These are phyloP conservation scores for Betula pendula DNA, from an alignment of 306 rosid species.

Conservation along the genomic window DNA sequence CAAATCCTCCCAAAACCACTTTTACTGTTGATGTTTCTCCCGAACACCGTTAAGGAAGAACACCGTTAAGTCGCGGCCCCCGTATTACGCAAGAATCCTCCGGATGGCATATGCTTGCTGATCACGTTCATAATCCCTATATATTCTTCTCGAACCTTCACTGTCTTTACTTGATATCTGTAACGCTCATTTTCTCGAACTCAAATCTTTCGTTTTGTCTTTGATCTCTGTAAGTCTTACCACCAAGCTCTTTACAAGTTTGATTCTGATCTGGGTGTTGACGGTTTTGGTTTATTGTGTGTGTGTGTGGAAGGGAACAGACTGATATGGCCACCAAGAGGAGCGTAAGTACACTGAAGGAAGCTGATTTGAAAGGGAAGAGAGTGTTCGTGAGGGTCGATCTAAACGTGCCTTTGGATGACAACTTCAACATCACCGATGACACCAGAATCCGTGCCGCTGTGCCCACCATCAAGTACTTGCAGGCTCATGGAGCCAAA, in stretches of 20 bases:
- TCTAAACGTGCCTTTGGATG: conserved; percentile 95
- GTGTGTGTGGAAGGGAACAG: conserved; percentile 9
- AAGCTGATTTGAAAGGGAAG: conserved; percentile 88
- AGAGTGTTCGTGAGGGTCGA: conserved; percentile 87
- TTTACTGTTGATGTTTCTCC: background rate
- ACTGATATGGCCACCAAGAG: conserved; percentile 78
- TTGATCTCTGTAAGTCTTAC: background rate
- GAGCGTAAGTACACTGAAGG: conserved; percentile 81
- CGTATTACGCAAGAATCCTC: background rate
- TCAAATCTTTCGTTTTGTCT: background rate
- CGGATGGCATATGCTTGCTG: too few relatives aligned
- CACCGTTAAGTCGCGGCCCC: background rate
- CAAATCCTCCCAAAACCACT: too few relatives aligned
- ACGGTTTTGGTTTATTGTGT: conserved; percentile 2
- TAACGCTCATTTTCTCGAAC: background rate
- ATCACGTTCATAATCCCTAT: background rate
- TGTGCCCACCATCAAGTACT: conserved; percentile 82
- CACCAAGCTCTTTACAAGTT: background rate
- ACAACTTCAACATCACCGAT: conserved; percentile 74
- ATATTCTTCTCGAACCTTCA: background rate
- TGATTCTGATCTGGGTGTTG: background rate
- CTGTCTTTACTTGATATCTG: background rate
- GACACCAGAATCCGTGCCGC: conserved; percentile 92
- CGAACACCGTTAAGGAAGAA: background rate
- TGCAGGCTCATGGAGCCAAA: conserved; percentile 68